These are phyloP conservation scores for Tillandsia leiboldiana DNA, from an alignment of 176 grass and related monocot genomes.

Conservation along the genomic window DNA sequence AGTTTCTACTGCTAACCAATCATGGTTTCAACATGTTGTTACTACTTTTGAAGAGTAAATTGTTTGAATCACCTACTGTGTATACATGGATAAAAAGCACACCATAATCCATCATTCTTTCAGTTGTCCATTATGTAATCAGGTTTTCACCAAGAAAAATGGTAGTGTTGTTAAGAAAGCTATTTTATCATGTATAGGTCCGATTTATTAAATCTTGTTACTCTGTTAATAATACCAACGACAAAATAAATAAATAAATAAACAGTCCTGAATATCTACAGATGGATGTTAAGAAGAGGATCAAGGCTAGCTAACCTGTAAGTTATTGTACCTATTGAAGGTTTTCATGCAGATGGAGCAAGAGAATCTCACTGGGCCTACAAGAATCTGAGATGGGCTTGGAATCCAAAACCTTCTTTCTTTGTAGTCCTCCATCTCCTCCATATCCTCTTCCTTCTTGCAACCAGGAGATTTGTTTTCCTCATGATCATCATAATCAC, in stretches of 20 bases:
- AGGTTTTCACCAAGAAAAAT: no score
- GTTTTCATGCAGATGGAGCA: conserved; percentile 84
- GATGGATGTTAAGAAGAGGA: no score
- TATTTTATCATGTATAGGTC: no score
- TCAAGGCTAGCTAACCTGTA: conserved; percentile 47
- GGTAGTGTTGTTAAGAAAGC: no score
- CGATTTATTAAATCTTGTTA: no score
- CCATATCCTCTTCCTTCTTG: conserved; percentile 25
- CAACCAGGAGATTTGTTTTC: not conserved
- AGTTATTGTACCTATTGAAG: conserved; percentile 95
- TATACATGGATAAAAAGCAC: no score
- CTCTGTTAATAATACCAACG: not conserved
- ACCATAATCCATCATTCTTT: no score
- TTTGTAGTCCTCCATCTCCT: conserved; percentile 16
- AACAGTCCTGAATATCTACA: not conserved
- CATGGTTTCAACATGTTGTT: no score
- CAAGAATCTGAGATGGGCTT: conserved; percentile 68
- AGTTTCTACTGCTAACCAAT: no score
- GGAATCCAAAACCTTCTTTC: conserved; percentile 67
- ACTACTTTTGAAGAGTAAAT: no score
- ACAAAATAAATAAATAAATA: not conserved
- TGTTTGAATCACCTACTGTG: no score
- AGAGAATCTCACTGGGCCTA: conserved; percentile 68
- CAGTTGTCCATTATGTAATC: no score
- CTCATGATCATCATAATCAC: conserved; percentile 9